Conservation (phyloP, 805 yeast species). For the Candida insectalens region DNA sequence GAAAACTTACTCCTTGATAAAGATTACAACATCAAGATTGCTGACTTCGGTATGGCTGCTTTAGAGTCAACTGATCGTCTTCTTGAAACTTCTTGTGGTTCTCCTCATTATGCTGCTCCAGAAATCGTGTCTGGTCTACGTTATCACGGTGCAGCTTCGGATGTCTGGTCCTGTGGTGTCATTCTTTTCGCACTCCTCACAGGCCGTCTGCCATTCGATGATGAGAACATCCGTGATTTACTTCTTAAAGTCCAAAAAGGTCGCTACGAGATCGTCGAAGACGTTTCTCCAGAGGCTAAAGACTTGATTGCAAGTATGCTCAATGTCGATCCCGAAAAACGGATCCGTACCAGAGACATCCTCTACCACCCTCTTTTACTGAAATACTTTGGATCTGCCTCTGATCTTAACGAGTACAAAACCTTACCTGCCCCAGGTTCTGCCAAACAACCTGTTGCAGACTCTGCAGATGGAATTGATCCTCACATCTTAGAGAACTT, state of each 20-base stretch:
- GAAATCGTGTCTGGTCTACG: slow-evolving; percentile 93
- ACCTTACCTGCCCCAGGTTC: slow-evolving; percentile 47
- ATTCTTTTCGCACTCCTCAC: slow-evolving; percentile 88
- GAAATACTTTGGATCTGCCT: slow-evolving; percentile 51
- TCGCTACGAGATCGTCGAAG: slow-evolving; percentile 70
- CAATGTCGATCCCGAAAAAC: slow-evolving; percentile 66
- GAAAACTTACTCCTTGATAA: slow-evolving; percentile 73
- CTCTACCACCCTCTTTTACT: slow-evolving; percentile 71
- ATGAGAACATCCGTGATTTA: slow-evolving; percentile 83
- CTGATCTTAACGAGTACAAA: slow-evolving; percentile 20
- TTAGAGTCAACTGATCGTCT: slow-evolving; percentile 70
- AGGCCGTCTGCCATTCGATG: slow-evolving; percentile 95
- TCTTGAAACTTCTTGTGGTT: slow-evolving; percentile 92
- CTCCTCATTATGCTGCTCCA: slow-evolving; percentile 98
- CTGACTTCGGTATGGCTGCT: slow-evolving; percentile 99
- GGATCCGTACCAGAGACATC: slow-evolving; percentile 74
- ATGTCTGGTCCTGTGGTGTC: slow-evolving; percentile 97
- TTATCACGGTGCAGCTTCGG: slow-evolving; percentile 95
- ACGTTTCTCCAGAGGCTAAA: slow-evolving; percentile 73
- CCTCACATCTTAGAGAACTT: slow-evolving; percentile 43
- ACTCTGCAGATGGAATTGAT: slow-evolving; percentile 37
- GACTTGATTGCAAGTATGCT: slow-evolving; percentile 78
- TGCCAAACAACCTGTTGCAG: slow-evolving; percentile 39
- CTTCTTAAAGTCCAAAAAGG: slow-evolving; percentile 89
- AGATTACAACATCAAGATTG: slow-evolving; percentile 83